Evolutionary conservation across 495 filamentous ascomycete genomes (phyloP), one percentile per base, ranked within the genome.

Genomic region (Parachaetomium inaequale): DNA sequence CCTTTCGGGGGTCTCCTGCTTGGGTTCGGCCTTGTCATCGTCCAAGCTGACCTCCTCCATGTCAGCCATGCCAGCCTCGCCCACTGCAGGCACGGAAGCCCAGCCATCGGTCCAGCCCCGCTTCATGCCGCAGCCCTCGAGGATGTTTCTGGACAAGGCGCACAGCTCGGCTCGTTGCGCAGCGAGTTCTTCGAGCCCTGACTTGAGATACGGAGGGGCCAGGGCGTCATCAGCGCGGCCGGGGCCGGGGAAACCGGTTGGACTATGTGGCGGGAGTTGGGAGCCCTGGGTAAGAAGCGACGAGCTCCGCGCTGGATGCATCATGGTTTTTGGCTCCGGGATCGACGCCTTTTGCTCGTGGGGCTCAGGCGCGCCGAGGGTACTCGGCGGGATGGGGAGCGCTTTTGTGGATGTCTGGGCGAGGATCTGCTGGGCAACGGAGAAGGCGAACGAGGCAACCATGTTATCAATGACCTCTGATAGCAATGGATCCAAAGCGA

Each of bases 381-480:
- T 81, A 15, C 85, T 86, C 17, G 86, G 81, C 2, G 87, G 84
- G 31, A 91, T 86, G 2, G 83, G 80, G 11, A 91, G 76, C 6
- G 83, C 78, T 40, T 86, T 85, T 7, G 89, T 90, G 4, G 82
- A 82, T 0, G 90, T 96, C 67, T 91, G 89, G 8, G 84, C 81
- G 7, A 96, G 76, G 25, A 96, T 84, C 63, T 93, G 89, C 66
- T 88, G 85, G 10, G 87, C 81, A 26, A 89, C 87, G 28, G 88
- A 85, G 70, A 91, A 96, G 10, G 85, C 88, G 83, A 93, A 97
- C 0, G 91, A 92, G 6, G 86, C 87, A 10, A 96, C 86, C 5
- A 97, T 69, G 66, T 94, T 92, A 67, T 92, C 88, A 49, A 94
- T 83, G 17, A 91, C 74, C 63, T 85, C 81, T 38, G 69, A 68